Percentiles rank a stretch among this genome's conserved stretches.
phyloP scores from a whole-genome alignment of 306 rosid genomes.

The Pachyrhizus erosus region DNA sequence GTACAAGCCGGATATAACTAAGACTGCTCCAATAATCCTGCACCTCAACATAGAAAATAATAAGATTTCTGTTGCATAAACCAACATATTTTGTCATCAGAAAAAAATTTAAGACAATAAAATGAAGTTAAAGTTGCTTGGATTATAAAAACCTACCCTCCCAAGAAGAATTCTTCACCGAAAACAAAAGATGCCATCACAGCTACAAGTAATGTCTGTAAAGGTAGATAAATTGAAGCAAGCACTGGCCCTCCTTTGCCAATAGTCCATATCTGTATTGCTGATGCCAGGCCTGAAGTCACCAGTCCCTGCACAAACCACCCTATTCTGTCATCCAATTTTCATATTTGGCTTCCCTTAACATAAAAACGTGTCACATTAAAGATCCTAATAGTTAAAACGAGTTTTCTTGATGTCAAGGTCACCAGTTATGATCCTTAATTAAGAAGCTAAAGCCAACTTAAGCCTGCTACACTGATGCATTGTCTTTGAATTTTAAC shows the following conservation, averaged over 20 bases:
- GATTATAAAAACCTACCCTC: conserved; percentile 60
- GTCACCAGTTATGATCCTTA: conserved; percentile 2
- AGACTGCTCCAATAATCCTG: conserved; percentile 64
- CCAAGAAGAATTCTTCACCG: conserved; percentile 71
- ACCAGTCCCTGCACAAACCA: conserved; percentile 72
- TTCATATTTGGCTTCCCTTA: neutral
- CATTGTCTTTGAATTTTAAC: neutral
- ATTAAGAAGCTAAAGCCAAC: neutral
- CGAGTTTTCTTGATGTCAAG: neutral
- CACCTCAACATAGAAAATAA: conserved; percentile 39
- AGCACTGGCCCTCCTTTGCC: conserved; percentile 75
- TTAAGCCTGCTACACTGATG: conserved; percentile 17
- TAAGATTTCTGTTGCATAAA: conserved; percentile 11
- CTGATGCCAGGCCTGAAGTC: conserved; percentile 69
- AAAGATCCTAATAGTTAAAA: neutral
- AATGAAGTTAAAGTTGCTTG: conserved; percentile 25
- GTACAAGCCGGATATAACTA: conserved; percentile 59
- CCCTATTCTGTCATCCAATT: neutral
- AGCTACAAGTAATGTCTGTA: conserved; percentile 68
- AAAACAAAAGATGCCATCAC: conserved; percentile 58
- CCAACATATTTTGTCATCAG: too few species aligned
- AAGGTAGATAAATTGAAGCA: conserved; percentile 66
- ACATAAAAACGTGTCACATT: conserved; percentile 5
- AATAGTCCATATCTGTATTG: conserved; percentile 77
- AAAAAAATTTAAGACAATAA: too few species aligned